These are phyloP conservation scores for Hyphopichia pseudoburtonii DNA, from an alignment of 1,139 yeast genomes.

Conservation along the genomic window DNA sequence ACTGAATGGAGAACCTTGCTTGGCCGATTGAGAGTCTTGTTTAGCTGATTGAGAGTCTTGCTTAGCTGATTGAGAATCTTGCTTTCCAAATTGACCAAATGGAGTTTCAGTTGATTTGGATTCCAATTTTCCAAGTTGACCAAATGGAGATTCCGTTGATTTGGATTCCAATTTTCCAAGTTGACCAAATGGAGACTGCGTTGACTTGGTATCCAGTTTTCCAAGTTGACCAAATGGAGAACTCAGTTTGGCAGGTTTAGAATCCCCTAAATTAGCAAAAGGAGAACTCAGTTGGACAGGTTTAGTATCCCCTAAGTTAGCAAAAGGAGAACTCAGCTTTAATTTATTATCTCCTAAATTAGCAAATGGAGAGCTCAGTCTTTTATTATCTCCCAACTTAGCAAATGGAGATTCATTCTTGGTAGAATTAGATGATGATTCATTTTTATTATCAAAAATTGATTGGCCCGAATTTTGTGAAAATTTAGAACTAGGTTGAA, in stretches of 20 bases:
- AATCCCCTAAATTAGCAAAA: neutral
- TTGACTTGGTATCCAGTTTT: neutral
- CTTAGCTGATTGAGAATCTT: neutral
- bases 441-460: too few relatives aligned
- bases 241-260: neutral
- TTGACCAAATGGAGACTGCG: conserved; percentile 10
- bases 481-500: conserved; percentile 13
- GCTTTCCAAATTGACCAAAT: conserved; percentile 1
- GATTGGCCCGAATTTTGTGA: too few relatives aligned
- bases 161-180: neutral
- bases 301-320: neutral
- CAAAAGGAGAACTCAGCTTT: conserved; percentile 1
- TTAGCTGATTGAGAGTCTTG: neutral
- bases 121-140: neutral
- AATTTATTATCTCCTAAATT: neutral
- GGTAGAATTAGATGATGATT: too few relatives aligned
- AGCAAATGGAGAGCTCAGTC: conserved; percentile 5
- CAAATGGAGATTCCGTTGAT: conserved; percentile 1
- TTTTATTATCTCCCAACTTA: neutral
- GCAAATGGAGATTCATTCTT: conserved; percentile 8
- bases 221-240: conserved; percentile 4
- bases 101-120: neutral
- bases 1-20: too few relatives aligned
- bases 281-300: neutral
- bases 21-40: neutral